Evolutionary conservation across 179 eudicot species (phyloP).

Genomic region (Gypsophila paniculata): DNA sequence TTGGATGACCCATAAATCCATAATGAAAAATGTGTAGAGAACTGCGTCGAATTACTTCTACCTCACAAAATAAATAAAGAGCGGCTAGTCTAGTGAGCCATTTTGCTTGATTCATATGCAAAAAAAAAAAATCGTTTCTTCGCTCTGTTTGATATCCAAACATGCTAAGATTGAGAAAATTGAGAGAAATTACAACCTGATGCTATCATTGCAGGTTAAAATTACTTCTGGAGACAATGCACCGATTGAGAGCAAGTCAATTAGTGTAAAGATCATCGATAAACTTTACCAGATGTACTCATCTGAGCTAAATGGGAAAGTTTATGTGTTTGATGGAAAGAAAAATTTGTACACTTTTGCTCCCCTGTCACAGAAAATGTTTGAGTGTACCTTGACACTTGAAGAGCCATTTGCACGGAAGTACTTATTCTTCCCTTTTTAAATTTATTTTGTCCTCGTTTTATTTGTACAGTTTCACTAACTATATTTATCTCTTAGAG

Average conservation of each 20-base stretch:
- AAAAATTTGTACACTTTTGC: slow-evolving; percentile 64
- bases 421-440: slow-evolving; percentile 31
- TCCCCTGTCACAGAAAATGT: slow-evolving; percentile 51
- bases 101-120: background rate
- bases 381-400: slow-evolving; percentile 49
- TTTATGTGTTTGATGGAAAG: slow-evolving; percentile 71
- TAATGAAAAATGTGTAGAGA: background rate
- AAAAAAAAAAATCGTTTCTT: background rate
- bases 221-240: slow-evolving; percentile 44
- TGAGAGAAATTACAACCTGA: slow-evolving; percentile 4
- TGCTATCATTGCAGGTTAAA: slow-evolving; percentile 56
- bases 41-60: background rate
- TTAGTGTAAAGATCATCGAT: slow-evolving; percentile 53
- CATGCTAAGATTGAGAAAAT: background rate
- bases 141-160: background rate
- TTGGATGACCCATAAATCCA: background rate
- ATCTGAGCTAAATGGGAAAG: slow-evolving; percentile 51
- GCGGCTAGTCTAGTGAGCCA: background rate
- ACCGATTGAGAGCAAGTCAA: slow-evolving; percentile 44
- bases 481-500: slow-evolving; percentile 22
- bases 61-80: background rate
- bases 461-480: background rate
- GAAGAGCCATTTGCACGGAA: slow-evolving; percentile 63
- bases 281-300: slow-evolving; percentile 49
- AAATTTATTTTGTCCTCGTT: background rate